phyloP scores from a whole-genome alignment of 139 green algal species.

The Asterochloris erici region DNA sequence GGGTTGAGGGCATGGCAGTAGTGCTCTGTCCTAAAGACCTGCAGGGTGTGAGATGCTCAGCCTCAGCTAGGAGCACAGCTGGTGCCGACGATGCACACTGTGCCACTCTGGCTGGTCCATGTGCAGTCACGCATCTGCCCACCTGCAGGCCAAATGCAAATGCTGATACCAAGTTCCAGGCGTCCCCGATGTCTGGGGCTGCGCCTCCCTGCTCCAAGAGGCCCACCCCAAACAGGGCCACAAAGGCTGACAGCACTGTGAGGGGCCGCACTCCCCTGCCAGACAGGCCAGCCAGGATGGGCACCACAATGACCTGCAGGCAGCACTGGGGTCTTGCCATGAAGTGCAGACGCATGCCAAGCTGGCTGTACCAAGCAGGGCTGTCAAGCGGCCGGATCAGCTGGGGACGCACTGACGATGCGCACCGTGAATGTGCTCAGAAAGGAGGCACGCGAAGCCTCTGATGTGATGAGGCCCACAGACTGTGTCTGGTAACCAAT shows the following conservation, averaged over 20 bases:
- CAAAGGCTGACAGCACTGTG: constrained; percentile 53
- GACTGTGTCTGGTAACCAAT: constrained; percentile 54
- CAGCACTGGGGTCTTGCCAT: not conserved
- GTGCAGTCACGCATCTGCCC: not conserved
- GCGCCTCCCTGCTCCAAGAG: constrained; percentile 58
- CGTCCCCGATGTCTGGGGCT: constrained; percentile 49
- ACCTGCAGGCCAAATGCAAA: constrained; percentile 74
- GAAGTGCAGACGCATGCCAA: not conserved
- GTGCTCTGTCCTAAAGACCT: constrained; percentile 54
- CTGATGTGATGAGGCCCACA: constrained; percentile 56
- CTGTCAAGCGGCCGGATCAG: not conserved
- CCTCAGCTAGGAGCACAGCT: not conserved
- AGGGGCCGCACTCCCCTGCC: constrained; percentile 48
- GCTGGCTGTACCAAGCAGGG: not conserved
- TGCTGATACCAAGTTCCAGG: constrained; percentile 59
- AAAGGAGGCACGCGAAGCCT: constrained; percentile 67
- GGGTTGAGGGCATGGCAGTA: constrained; percentile 27
- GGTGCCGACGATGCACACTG: not conserved
- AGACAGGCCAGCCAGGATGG: constrained; percentile 62
- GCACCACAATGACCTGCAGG: constrained; percentile 67
- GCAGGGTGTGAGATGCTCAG: not conserved
- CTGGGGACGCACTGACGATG: not conserved
- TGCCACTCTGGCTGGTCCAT: not conserved
- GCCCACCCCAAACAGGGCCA: constrained; percentile 59
- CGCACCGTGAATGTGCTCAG: constrained; percentile 71